Evolutionary conservation across 2,329 filamentous ascomycete species (phyloP).

Genomic region (Xylaria digitata): DNA sequence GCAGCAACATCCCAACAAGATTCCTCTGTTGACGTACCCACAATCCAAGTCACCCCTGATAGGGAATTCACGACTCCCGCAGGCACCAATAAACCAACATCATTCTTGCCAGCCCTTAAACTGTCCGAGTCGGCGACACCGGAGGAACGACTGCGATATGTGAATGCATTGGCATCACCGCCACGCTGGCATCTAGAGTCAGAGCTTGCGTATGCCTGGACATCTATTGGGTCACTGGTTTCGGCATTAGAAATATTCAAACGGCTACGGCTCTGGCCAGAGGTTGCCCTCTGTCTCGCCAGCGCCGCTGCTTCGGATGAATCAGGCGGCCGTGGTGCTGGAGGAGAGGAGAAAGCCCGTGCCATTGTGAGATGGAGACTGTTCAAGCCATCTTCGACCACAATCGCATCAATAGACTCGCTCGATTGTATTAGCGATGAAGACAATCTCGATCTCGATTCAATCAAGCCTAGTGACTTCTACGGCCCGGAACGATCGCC

Average conservation of each 20-base stretch:
- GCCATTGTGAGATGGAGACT: constrained; percentile 81
- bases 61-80: constrained; percentile 37
- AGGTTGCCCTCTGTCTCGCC: constrained; percentile 90
- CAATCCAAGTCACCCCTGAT: constrained; percentile 59
- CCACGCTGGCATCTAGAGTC: constrained; percentile 94
- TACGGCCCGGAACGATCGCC: constrained; percentile 75
- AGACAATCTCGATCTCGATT: constrained; percentile 66
- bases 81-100: constrained; percentile 66
- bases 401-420: constrained; percentile 42
- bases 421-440: constrained; percentile 59
- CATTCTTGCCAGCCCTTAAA: constrained; percentile 84
- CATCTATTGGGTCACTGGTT: constrained; percentile 83
- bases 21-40: constrained; percentile 52
- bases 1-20: constrained; percentile 40
- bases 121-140: constrained; percentile 81
- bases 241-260: constrained; percentile 97
- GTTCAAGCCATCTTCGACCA: constrained; percentile 70
- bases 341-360: constrained; percentile 82
- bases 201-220: constrained; percentile 94
- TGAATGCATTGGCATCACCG: constrained; percentile 85
- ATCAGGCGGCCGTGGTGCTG: constrained; percentile 63
- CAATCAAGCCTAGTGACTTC: constrained; percentile 65
- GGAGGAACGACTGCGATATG: constrained; percentile 80
- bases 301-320: constrained; percentile 68
- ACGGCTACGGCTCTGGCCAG: constrained; percentile 90